Base-by-base conservation (phyloP, 805 yeast genomes). In the Pichia scutulata region DNA sequence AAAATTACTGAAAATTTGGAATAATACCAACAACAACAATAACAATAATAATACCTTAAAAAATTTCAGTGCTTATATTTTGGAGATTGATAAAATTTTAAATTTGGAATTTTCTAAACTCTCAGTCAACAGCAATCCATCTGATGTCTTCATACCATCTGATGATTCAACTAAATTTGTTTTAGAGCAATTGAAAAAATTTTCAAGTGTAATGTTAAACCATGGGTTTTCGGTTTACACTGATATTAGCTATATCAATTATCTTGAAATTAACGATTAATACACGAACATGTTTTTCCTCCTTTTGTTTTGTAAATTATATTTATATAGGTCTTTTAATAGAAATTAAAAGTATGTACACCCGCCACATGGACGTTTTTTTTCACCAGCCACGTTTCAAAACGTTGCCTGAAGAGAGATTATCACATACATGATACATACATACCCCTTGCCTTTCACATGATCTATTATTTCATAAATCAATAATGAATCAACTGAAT, bases 401-500 rank as follows among this genome's bases (percentile, higher is more conserved):
- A 26, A 26, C n/a, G n/a, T n/a, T n/a, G n/a, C n/a, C n/a, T n/a
- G n/a, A n/a, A n/a, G n/a, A n/a, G n/a, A n/a, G n/a, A n/a, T n/a
- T n/a, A n/a, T n/a, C n/a, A n/a, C n/a, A n/a, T n/a, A n/a, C n/a
- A n/a, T n/a, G n/a, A n/a, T n/a, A n/a, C n/a, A n/a, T n/a, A n/a
- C n/a, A n/a, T n/a, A n/a, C n/a, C n/a, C n/a, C n/a, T n/a, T n/a
- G n/a, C n/a, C n/a, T n/a, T n/a, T n/a, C n/a, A 9, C 28, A 26
- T 9, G 8, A 26, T 26, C 7, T 26, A 26, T 26, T 2, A 9
- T 26, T 26, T 9, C 8, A 39, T 1, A 7, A 39, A 22, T 7
- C 22, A 21, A 21, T 28, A 21, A 33, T n/a, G 22, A 39, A n/a
- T 30, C 28, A 33, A 21, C 23, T 60, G 8, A 58, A 59, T 28